Base-by-base conservation (phyloP, 2,329 filamentous ascomycete species). In the Sclerotinia subarctica region DNA sequence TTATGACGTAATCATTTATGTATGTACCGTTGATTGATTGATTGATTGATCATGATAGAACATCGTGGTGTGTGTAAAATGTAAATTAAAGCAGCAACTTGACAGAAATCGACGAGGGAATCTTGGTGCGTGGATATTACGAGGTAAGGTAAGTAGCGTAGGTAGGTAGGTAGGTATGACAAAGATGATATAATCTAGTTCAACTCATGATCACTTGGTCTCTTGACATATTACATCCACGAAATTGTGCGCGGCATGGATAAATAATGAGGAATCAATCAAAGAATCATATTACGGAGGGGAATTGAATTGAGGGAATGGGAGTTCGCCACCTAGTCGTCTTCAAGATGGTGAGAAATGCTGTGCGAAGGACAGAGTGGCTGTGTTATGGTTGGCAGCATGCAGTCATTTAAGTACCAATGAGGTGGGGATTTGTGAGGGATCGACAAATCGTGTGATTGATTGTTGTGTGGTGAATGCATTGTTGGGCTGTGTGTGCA, bases 161-260 rank as follows among this genome's bases (percentile, higher is more conserved):
- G 35, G 8, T 35, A 35, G 35, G 1, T 35, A 35, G 7, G 7
- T 35, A 10, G 35, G 32, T 8, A 6, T 13, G 17, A 1, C n/a
- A 62, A 26, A 6, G 26, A 17, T 5, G 42, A 21, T 17, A n/a
- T 24, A 35, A 8, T 35, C 1, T 7, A 13, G 5, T 59, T 51
- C 38, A 26, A 19, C 29, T 51, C 46, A 52, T 63, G 59, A 63
- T 63, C 59, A 63, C 46, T 63, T 63, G 59, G 59, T 51, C 46
- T 63, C 46, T 63, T 51, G 59, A 63, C 47, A 51, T 51, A 5
- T 11, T 51, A 5, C 6, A 3, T 11, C 0, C 35, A 35, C 7
- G 6, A 35, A 26, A 42, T 51, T 21, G 32, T 5, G 59, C 35
- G 35, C 35, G 10, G 8, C 35, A 35, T 10, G 35, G 35, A 5